Conservation (phyloP, 2,329 filamentous ascomycete genomes). For the Calonectria leucothoes region DNA sequence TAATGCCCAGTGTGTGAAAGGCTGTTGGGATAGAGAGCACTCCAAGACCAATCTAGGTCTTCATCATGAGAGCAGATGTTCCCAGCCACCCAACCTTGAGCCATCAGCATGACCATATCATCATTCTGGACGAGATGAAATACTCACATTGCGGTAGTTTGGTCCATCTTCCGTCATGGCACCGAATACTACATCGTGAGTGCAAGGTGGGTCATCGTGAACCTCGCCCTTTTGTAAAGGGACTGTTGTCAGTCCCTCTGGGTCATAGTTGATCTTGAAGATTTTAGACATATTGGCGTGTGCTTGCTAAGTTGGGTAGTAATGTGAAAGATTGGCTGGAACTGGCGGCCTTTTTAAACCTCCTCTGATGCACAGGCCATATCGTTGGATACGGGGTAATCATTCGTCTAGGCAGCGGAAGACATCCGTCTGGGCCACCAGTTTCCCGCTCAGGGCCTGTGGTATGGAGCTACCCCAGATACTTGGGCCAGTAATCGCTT, state of each 20-base stretch:
- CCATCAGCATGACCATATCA: background rate
- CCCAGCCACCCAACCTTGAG: constrained; percentile 53
- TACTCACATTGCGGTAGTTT: constrained; percentile 1
- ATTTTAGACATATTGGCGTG: too few species aligned
- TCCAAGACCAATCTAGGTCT: constrained; percentile 56
- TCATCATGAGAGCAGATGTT: constrained; percentile 57
- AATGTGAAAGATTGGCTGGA: too few species aligned
- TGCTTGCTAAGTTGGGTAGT: too few species aligned
- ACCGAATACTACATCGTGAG: background rate
- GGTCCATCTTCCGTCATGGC: background rate
- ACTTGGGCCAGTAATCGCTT: too few species aligned
- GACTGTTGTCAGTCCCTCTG: background rate
- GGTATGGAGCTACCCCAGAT: too few species aligned
- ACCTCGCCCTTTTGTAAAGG: background rate
- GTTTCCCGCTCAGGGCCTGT: too few species aligned
- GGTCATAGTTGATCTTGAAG: too few species aligned
- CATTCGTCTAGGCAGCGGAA: too few species aligned
- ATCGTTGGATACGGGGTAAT: too few species aligned
- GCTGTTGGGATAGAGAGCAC: constrained; percentile 60
- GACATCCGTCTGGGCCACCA: too few species aligned
- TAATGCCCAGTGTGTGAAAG: constrained; percentile 57
- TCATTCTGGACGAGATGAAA: background rate
- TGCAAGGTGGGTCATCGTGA: background rate
- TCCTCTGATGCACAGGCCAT: too few species aligned
- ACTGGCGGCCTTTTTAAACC: too few species aligned